Evolutionary conservation across 805 yeast species (phyloP), one percentile per base, ranked within the genome.

Genomic region (Yarrowia yakushimensis): DNA sequence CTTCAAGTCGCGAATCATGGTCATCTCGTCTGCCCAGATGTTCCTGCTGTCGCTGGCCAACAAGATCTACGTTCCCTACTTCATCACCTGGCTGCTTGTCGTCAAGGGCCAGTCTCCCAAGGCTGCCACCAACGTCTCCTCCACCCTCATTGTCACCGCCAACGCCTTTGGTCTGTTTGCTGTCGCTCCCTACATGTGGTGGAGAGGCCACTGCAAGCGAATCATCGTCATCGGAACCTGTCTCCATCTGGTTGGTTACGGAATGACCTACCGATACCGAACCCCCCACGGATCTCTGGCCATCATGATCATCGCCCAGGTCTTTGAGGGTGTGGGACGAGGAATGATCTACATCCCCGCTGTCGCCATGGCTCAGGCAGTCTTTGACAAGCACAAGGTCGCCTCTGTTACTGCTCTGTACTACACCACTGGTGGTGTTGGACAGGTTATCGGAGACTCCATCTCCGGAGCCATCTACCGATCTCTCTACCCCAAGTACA

Each of bases 281-380:
- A 52, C 59, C 11, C 59, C 59, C 20, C 8, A 4, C 12, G 43
- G 59, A 4, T 34, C 59, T 12, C 59, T 52, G 33, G 59, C 59
- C 3, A 43, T 52, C 33, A 52, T 52, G 59, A 52, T 52, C 31
- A 52, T 52, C 25, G 59, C 59, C 25, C 59, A 52, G 59, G 59
- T 52, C 33, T 52, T 52, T 36, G 59, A 52, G 22, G 59, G 59
- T n/a, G 59, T 52, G 23, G 59, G 59, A 34, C 30, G 59, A 52
- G 59, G 59, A 4, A 52, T 52, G 59, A 52, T 52, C 20, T 52
- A 52, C 59, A 52, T 52, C 13, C 59, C 59, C 9, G 59, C 59
- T 8, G 59, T 52, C n/a, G 59, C 59, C 31, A 52, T 52, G 59
- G 59, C 59, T 15, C 59, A 52, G 43, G 59, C 59, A 15, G 59